Evolutionary conservation across 768 basidiomycete genomes (phyloP), one percentile per base, ranked within the genome.

Genomic region (Floccularia luteovirens): DNA sequence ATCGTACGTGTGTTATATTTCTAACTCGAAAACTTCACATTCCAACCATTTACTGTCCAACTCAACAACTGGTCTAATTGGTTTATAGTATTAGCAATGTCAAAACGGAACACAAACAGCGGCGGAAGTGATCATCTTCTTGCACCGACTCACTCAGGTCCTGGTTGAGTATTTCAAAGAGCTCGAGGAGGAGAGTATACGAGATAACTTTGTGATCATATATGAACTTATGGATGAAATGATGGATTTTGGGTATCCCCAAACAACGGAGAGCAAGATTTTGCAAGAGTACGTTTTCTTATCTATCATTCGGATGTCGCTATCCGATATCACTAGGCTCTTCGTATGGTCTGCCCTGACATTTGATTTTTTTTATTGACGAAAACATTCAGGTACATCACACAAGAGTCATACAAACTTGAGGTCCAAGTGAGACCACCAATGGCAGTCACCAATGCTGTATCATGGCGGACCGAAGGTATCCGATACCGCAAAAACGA

Each of bases 201-300:
- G 96, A 5, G 96, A 99, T 63, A 99, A 99, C 56, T 99, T 99
- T 56, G 96, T 99, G 28, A 96, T 99, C 57, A 96, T 99, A 37
- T 99, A 96, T 61, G 94, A 98, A 58, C 77, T 98, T 39, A 75
- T 99, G 69, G 94, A 98, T 54, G 96, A 99, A 70, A 97, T 98
- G 90, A 97, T 98, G 92, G 96, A 99, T 67, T 99, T 96, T 63
- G 96, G 96, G 5, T 97, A 85, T 58, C 94, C 96, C 0, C 96
- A 98, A 61, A 99, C 94, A 30, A 98, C 96, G 12, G 96, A 99
- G 67, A 91, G 89, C 74, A 98, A 99, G 72, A 99, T 98, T 51
- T 63, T 98, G 38, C 94, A 98, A 64, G 94, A 98, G 83, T 90
- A 47, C 36, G 22, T n/a, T 22, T 24, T 8, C 14, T 40, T 27